Conservation (phyloP, 306 rosid species). For the Corylus americana region DNA sequence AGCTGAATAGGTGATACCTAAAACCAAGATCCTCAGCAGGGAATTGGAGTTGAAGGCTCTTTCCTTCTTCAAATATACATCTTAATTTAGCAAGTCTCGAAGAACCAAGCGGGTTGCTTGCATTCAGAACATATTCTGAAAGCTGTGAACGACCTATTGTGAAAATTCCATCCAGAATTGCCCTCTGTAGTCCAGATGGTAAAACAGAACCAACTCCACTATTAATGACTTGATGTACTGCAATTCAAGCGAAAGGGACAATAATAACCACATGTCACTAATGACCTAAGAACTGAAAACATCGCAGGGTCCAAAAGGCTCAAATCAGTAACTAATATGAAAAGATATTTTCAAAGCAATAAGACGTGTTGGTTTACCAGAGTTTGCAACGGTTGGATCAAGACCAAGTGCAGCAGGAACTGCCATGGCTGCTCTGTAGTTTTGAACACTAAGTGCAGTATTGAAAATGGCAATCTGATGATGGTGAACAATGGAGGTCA, state of each 20-base stretch:
- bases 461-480: constrained; percentile 79
- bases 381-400: constrained; percentile 82
- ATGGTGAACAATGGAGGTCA: constrained; percentile 10
- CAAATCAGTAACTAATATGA: constrained; percentile 7
- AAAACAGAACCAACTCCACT: constrained; percentile 68
- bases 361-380: constrained; percentile 50
- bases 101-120: constrained; percentile 75
- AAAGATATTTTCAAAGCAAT: constrained; percentile 9
- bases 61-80: constrained; percentile 86
- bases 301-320: constrained; percentile 15
- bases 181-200: constrained; percentile 69
- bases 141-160: constrained; percentile 81
- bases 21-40: constrained; percentile 98
- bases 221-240: constrained; percentile 68
- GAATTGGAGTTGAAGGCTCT: constrained; percentile 96
- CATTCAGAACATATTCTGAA: constrained; percentile 67
- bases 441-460: constrained; percentile 74
- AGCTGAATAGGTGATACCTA: constrained; percentile 54
- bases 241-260: constrained; percentile 33
- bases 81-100: constrained; percentile 75
- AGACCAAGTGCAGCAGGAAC: constrained; percentile 96
- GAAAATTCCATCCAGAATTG: constrained; percentile 82
- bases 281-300: constrained; percentile 15
- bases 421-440: constrained; percentile 92
- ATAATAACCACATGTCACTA: constrained; percentile 6